Evolutionary conservation across 805 yeast genomes (phyloP).

Genomic region (Barnettozyma vustinii): DNA sequence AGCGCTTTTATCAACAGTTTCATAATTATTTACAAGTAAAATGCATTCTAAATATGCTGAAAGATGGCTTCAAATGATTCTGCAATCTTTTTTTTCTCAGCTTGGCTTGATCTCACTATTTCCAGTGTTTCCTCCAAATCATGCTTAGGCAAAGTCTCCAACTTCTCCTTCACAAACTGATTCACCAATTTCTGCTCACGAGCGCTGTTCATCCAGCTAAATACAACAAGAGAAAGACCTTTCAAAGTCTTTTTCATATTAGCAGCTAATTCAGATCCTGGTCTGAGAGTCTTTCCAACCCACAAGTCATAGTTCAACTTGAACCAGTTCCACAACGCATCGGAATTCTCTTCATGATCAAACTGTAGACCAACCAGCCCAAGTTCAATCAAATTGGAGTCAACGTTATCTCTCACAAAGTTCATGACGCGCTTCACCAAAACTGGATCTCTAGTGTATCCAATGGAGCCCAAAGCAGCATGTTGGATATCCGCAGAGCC

Average conservation of each 20-base stretch:
- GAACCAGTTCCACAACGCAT: conserved; percentile 54
- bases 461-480: conserved; percentile 49
- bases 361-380: conserved; percentile 51
- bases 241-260: conserved; percentile 41
- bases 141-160: conserved; percentile 33
- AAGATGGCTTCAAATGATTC: conserved; percentile 9
- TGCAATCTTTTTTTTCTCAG: conserved; percentile 13
- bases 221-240: conserved; percentile 30
- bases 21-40: neutral
- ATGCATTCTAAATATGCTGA: neutral
- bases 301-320: conserved; percentile 45
- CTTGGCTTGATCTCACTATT: conserved; percentile 10
- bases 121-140: conserved; percentile 26
- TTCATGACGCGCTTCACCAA: conserved; percentile 50
- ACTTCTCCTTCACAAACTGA: conserved; percentile 30
- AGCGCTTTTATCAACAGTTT: no score
- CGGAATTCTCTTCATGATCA: conserved; percentile 29
- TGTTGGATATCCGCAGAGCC: conserved; percentile 41
- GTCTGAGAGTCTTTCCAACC: conserved; percentile 41
- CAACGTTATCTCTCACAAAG: conserved; percentile 52
- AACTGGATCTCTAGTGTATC: conserved; percentile 41
- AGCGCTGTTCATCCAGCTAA: conserved; percentile 31
- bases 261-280: conserved; percentile 40
- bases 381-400: conserved; percentile 47
- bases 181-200: conserved; percentile 24